Evolutionary conservation across 495 filamentous ascomycete species (phyloP), one percentile per base, ranked within the genome.

Genomic region (Penicillium nucicola): DNA sequence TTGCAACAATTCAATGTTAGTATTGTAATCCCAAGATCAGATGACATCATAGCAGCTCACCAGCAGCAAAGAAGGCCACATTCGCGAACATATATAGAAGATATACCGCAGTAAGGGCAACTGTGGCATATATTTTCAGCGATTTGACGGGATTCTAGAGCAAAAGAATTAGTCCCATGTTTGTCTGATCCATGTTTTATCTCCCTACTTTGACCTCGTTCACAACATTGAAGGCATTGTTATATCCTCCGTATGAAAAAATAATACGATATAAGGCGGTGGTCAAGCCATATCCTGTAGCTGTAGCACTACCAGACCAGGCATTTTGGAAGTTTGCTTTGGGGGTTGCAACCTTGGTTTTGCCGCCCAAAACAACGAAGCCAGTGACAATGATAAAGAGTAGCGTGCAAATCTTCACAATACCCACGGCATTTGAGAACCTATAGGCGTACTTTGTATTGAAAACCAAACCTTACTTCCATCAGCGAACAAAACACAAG

Each of bases 171-270:
- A 31, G 40, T 42, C 9, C 19, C 40, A 31, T 9, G 9, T 14
- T 7, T 15, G 6, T 14, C 1, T 15, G 12, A 25, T 42, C n/a
- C 30, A 17, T n/a, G 7, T 72, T 71, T 44, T 71, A 9, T 10
- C 14, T 9, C 8, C 45, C 31, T 48, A 39, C 75, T 69, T 75
- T 79, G 41, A 82, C 70, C 57, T 83, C 80, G 48, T 80, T 80
- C 36, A 79, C 75, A 23, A 83, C 67, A 39, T 79, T 77, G 58
- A 82, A 81, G 8, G 80, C 77, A 48, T 82, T 81, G 5, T 56
- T 55, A 38, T 75, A 83, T 1, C 80, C 79, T 1, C 65, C 57
- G 45, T 81, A 83, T 0, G 79, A 68, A 44, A 81, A 82, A 14
- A 79, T 70, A 37, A 83, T 74, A 32, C 75, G 76, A 54, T 77